Percentiles rank a stretch among this genome's conserved stretches.
These are phyloP conservation scores for Calocera viscosa DNA, from an alignment of 768 basidiomycete genomes.

Conservation along the genomic window DNA sequence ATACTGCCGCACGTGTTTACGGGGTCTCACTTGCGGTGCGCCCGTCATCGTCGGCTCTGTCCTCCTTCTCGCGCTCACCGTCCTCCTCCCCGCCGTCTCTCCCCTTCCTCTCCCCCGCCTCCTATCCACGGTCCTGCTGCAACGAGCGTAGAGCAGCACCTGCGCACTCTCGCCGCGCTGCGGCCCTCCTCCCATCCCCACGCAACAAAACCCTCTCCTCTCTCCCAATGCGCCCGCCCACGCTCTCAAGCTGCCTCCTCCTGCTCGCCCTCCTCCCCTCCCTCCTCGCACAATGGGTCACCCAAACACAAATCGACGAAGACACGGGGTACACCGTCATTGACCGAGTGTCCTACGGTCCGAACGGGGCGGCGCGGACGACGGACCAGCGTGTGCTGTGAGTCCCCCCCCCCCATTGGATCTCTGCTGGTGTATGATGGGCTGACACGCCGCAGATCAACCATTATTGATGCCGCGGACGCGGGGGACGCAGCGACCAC, in stretches of 20 bases:
- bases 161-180: background rate
- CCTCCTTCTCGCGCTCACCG: background rate
- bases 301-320: background rate
- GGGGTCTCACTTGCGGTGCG: background rate
- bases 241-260: no score
- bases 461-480: background rate
- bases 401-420: background rate
- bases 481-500: background rate
- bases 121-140: background rate
- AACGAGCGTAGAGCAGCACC: background rate
- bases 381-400: background rate
- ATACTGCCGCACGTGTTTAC: background rate
- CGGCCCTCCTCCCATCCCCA: background rate
- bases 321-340: background rate
- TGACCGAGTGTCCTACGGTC: background rate
- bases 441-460: background rate
- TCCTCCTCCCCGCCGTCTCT: background rate
- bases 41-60: background rate
- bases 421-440: background rate
- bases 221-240: no score
- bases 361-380: background rate
- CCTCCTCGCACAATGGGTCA: constrained; percentile 1
- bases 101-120: background rate
- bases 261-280: background rate
- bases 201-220: background rate